A percentile compares a stretch with the other conserved stretches of the same genome.
These are phyloP conservation scores for Ambrosia hybrid DNA, from an alignment of 140 eudicot genomes.

Conservation along the genomic window DNA sequence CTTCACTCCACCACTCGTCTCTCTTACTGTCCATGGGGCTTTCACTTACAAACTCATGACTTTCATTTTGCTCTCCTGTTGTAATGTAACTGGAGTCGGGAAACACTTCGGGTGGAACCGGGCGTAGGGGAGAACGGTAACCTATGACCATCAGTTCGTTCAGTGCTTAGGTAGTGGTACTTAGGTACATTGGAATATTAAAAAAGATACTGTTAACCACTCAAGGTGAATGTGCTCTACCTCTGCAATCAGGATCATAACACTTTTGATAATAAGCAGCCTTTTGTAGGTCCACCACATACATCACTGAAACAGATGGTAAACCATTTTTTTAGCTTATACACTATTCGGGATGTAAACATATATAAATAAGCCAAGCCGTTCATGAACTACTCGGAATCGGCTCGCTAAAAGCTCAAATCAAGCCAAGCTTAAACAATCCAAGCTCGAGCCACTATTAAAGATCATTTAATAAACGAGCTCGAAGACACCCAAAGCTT, in stretches of 20 bases:
- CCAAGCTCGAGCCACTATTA: too few species aligned
- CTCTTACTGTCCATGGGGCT: constrained; percentile 47
- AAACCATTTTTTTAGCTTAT: constrained; percentile 9
- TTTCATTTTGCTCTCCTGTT: constrained; percentile 31
- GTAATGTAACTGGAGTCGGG: constrained; percentile 42
- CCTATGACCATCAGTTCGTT: constrained; percentile 42
- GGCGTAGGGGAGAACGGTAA: constrained; percentile 88
- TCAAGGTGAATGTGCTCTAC: constrained; percentile 31
- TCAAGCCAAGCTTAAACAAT: too few species aligned
- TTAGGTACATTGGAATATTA: not conserved
- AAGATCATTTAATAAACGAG: too few species aligned
- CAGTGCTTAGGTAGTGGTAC: too few species aligned
- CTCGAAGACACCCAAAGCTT: too few species aligned
- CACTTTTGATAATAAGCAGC: constrained; percentile 90
- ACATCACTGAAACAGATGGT: constrained; percentile 61
- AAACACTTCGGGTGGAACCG: constrained; percentile 58
- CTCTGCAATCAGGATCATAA: constrained; percentile 98
- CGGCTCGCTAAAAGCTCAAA: too few species aligned
- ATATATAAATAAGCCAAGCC: too few species aligned
- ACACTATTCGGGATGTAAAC: not conserved
- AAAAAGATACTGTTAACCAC: not conserved
- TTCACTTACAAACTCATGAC: constrained; percentile 30
- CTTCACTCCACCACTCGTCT: constrained; percentile 95
- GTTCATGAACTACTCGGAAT: too few species aligned
- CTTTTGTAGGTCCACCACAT: constrained; percentile 77